Evolutionary conservation across 441 rosid genomes (phyloP), one percentile per base, ranked within the genome.

Genomic region (Bruguiera hainesii): DNA sequence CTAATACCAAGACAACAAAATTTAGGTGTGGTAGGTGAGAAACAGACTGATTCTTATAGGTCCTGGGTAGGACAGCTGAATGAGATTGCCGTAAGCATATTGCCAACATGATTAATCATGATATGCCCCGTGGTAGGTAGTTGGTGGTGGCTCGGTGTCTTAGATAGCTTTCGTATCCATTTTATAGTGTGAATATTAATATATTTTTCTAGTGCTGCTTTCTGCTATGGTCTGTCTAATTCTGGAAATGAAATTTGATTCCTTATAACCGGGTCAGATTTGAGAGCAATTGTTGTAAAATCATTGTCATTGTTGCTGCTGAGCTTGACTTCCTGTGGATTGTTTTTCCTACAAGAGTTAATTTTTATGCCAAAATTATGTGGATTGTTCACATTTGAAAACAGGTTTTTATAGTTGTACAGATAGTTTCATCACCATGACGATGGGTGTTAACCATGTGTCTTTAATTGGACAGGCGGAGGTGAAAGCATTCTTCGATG

Each of bases 401-500:
- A 33, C 16, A 18, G 33, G 25, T 20, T 6, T 6, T 21, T 42
- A 19, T 30, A 20, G 51, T n/a, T 7, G 9, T 15, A 21, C 20
- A 55, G 60, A 33, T 33, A 1, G 9, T 33, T 33, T 33, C 51
- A 23, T 10, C 1, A 21, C 37, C 7, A 37, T 16, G 13, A 52
- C 5, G 23, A 20, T 20, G 13, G 13, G 20, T 52, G 4, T n/a
- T 20, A 20, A 19, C 3, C 13, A 19, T 52, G 1, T 19, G 4
- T 49, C 53, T 50, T 37, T 18, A 19, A 48, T 50, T 39, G 68
- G 29, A 9, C 83, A 93, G 98, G 97, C 96, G 25, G 97, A 94
- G 76, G 96, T 91, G 73, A 88, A 89, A 73, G 98, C 98, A 26
- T 94, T 94, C 86, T 94, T 94, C 46, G 97, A 94, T 58, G 98